Evolutionary conservation across 1,284 basidiomycete genomes (phyloP), one percentile per base, ranked within the genome.

Genomic region (Macrocystidia cucumis): DNA sequence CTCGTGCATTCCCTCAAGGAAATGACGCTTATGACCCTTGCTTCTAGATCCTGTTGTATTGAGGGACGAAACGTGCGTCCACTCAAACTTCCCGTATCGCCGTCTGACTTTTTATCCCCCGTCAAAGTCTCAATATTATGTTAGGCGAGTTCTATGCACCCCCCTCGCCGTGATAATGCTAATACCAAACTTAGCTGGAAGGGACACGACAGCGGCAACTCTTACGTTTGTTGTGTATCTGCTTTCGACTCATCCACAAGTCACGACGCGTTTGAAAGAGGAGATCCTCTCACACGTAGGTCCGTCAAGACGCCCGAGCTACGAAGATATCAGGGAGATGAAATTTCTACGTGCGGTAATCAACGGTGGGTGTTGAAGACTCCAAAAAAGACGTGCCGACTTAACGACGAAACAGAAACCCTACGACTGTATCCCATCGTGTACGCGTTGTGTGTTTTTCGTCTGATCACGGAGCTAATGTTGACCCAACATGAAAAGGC

Each of bases 341-440:
- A 76, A 68, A 44, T 77, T 67, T 41, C 52, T 78, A 2, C 56
- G 75, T 11, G 75, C 76, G 2, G 67, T 79, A 9, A 63, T 79
- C 35, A 78, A 78, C 38, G 76, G 74, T 72, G 32, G 32, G 1
- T 8, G 5, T n/a, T 18, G 3, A 2, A 2, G 4, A 9, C 22
- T 9, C 22, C 23, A 33, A 18, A n/a, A 11, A 18, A 4, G 17
- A 5, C 3, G 16, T n/a, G n/a, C 17, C 23, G 14, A 20, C 20
- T 12, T 28, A 13, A 32, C 35, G 5, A 2, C 29, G 19, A 11
- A 32, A 27, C 42, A 73, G 76, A 81, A 53, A 73, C 72, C 0
- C 52, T 79, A 35, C 62, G 77, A 11, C 52, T 82, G 12, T 78
- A 72, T 50, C 78, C 79, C 4, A 58, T 73, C 7, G 75, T 78